Evolutionary conservation across 495 filamentous ascomycete species (phyloP).

Genomic region (Hypoxylon lenormandii): DNA sequence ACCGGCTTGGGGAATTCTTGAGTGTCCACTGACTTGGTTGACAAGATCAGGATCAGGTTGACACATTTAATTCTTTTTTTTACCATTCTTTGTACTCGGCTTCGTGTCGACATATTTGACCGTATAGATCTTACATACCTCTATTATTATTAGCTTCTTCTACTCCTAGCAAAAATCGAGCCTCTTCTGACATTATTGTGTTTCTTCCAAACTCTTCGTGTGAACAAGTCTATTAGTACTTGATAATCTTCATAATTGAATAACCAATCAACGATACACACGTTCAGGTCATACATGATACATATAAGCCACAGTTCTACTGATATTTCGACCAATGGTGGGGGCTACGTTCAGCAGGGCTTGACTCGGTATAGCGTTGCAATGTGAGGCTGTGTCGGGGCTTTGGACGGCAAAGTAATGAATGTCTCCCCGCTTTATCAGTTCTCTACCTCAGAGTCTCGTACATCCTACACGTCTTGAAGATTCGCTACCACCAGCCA

Average conservation of each 20-base stretch:
- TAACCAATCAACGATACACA: too few relatives aligned
- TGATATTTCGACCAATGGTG: too few relatives aligned
- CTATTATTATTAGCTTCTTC: constrained; percentile 25
- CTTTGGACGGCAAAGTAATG: too few relatives aligned
- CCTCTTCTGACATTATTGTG: neutral
- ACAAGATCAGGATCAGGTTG: neutral
- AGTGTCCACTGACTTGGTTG: constrained; percentile 5
- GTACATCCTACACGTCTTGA: too few relatives aligned
- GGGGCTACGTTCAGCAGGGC: too few relatives aligned
- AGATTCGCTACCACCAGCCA: too few relatives aligned
- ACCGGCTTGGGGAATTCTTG: constrained; percentile 29
- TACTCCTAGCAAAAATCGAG: constrained; percentile 30
- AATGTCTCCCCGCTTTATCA: too few relatives aligned
- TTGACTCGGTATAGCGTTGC: too few relatives aligned
- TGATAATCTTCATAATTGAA: neutral
- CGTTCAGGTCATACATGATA: too few relatives aligned
- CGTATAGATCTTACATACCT: constrained; percentile 29
- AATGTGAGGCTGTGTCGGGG: too few relatives aligned
- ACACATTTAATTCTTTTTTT: constrained; percentile 29
- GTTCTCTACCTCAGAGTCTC: too few relatives aligned
- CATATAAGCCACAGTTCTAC: too few relatives aligned
- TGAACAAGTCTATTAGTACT: neutral
- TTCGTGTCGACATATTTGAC: constrained; percentile 28
- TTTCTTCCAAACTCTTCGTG: neutral
- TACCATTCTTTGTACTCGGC: constrained; percentile 36